Evolutionary conservation across 2,329 filamentous ascomycete species (phyloP).

Genomic region (Harringtonia aguacate): DNA sequence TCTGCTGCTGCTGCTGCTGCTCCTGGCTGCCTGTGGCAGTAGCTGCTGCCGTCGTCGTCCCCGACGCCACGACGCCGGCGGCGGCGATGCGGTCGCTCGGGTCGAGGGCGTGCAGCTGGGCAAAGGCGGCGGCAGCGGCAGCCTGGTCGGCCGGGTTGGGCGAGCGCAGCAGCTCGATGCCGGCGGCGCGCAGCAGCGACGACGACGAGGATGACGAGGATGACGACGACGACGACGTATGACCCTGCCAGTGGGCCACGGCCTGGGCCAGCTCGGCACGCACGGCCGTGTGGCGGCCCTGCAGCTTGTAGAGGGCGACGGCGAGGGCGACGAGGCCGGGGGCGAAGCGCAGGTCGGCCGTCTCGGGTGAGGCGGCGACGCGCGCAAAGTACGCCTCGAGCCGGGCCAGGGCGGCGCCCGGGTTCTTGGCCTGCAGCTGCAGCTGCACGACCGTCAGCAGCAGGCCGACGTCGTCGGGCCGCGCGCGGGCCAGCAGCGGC

Average conservation of each 20-base stretch:
- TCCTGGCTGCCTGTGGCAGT: constrained; percentile 51
- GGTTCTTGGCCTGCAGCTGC: constrained; percentile 65
- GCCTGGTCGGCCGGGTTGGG: constrained; percentile 55
- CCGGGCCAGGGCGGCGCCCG: constrained; percentile 61
- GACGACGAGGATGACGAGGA: constrained; percentile 21
- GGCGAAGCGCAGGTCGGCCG: constrained; percentile 57
- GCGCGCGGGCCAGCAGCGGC: constrained; percentile 57
- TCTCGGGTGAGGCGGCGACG: constrained; percentile 55
- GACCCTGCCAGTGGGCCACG: constrained; percentile 72
- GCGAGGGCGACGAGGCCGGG: constrained; percentile 75
- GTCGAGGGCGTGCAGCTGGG: constrained; percentile 54
- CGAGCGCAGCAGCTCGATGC: constrained; percentile 71
- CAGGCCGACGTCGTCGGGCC: constrained; percentile 72
- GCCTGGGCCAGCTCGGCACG: constrained; percentile 68
- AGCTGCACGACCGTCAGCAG: constrained; percentile 72
- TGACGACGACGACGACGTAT: constrained; percentile 16
- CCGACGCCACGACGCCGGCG: constrained; percentile 68
- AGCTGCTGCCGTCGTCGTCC: neutral
- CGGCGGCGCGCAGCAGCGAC: constrained; percentile 71
- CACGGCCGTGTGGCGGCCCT: constrained; percentile 62
- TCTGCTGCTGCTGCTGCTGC: too few relatives aligned
- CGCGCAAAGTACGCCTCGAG: constrained; percentile 66
- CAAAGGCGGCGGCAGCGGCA: constrained; percentile 70
- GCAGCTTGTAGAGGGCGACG: constrained; percentile 66
- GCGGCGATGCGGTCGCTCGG: constrained; percentile 58